Conservation (phyloP, 2,329 filamentous ascomycete genomes). For the Colletotrichum chlorophyti region DNA sequence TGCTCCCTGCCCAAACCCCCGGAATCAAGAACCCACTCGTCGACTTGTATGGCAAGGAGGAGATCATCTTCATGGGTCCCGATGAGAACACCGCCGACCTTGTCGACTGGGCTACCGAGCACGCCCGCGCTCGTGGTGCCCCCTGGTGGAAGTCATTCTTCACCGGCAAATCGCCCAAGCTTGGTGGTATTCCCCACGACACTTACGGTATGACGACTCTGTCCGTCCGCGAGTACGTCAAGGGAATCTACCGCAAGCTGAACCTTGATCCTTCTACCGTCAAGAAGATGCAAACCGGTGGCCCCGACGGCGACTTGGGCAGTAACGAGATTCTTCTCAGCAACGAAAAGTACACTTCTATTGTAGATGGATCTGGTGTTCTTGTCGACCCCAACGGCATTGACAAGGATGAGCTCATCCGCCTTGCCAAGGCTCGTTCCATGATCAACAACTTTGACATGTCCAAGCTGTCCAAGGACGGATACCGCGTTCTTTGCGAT, state of each 20-base stretch:
- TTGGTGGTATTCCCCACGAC: slow-evolving; percentile 97
- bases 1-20: slow-evolving; percentile 86
- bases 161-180: slow-evolving; percentile 94
- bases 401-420: slow-evolving; percentile 80
- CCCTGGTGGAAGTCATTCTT: slow-evolving; percentile 99
- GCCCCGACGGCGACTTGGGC: slow-evolving; percentile 93
- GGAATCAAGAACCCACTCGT: slow-evolving; percentile 99
- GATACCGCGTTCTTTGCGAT: slow-evolving; percentile 91
- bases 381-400: slow-evolving; percentile 92
- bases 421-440: slow-evolving; percentile 82
- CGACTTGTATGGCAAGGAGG: slow-evolving; percentile 90
- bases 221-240: slow-evolving; percentile 93
- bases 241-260: slow-evolving; percentile 96
- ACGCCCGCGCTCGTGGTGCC: slow-evolving; percentile 84
- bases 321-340: slow-evolving; percentile 97
- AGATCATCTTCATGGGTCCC: slow-evolving; percentile 98
- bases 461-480: slow-evolving; percentile 83
- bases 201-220: slow-evolving; percentile 97
- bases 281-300: slow-evolving; percentile 95
- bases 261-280: slow-evolving; percentile 85
- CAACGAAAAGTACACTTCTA: slow-evolving; percentile 93
- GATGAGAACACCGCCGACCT: slow-evolving; percentile 98
- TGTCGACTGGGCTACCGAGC: slow-evolving; percentile 98
- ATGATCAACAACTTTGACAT: slow-evolving; percentile 92
- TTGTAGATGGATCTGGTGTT: slow-evolving; percentile 96